Evolutionary conservation across 2,329 filamentous ascomycete species (phyloP).

Genomic region (Epichloe festucae): DNA sequence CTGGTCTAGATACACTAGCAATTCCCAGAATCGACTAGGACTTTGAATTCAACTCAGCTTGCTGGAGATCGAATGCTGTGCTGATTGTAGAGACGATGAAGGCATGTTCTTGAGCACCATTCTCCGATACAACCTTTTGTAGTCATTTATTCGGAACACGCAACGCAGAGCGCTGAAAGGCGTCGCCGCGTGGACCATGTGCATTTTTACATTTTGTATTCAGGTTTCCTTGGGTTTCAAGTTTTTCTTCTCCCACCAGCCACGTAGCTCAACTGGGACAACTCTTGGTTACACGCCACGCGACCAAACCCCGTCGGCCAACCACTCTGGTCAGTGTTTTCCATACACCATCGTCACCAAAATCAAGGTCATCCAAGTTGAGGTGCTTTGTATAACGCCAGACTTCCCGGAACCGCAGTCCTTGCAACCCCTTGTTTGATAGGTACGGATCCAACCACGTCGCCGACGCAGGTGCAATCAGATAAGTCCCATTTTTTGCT

Average conservation of each 20-base stretch:
- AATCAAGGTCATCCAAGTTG: conserved; percentile 70
- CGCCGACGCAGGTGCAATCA: conserved; percentile 63
- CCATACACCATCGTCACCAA: conserved; percentile 64
- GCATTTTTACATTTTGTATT: neutral
- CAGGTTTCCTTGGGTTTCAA: neutral
- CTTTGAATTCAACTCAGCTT: conserved; percentile 3
- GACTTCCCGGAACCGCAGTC: conserved; percentile 53
- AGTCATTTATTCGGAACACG: no score
- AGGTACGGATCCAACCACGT: conserved; percentile 55
- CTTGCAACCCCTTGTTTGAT: conserved; percentile 43
- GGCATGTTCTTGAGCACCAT: no score
- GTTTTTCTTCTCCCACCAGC: neutral
- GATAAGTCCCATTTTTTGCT: conserved; percentile 50
- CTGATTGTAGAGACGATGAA: no score
- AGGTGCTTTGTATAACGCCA: conserved; percentile 58
- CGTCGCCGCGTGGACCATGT: neutral
- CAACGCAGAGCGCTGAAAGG: neutral
- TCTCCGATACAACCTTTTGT: no score
- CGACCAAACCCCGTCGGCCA: conserved; percentile 46
- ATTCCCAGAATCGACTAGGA: conserved; percentile 5
- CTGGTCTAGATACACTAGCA: neutral
- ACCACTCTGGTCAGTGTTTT: conserved; percentile 55
- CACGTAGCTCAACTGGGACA: conserved; percentile 19
- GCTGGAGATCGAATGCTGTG: neutral
- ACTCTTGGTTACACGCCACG: conserved; percentile 53